Base-by-base conservation (phyloP, 2,329 filamentous ascomycete genomes). In the Botrytis sinoallii region DNA sequence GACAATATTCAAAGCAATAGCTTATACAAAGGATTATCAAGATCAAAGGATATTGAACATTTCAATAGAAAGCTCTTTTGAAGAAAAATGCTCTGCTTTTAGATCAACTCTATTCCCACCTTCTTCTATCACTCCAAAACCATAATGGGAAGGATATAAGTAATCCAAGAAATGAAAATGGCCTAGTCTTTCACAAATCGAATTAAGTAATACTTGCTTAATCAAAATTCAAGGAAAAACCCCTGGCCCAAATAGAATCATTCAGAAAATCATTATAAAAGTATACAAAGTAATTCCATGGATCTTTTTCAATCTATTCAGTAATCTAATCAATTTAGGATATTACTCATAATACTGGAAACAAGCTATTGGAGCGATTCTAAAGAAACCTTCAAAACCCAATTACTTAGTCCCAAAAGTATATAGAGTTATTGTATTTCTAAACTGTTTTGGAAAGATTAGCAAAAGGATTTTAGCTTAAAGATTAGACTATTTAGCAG, bases 401-500 rank as follows among this genome's bases (percentile, higher is more conserved):
- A 1, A 52, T 52, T 52, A 52, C 20, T 52, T 20, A 52, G 20
- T 1, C 32, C 32, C 16, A 63, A 63, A 63, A 63, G 60, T 14
- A 25, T 63, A 63, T 63, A 63, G 60, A 63, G 4, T 63, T 0
- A 63, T 63, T 40, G 1, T 18, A 35, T 25, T 63, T 38, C 32
- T 63, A 22, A 63, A 63, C 25, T 71, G 40, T 18, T 8, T 71
- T n/a, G 59, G 18, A 16, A 71, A 71, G 29, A 63, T 71, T 29
- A 71, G 35, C 20, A 14, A 71, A 48, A 52, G 57, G 4, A 71
- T 71, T 29, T n/a, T 71, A 71, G 69, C 38, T 63, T 5, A 72
- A 59, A 52, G 72, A 61, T 65, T 73, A 38, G 59, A 55, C 16
- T 73, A 73, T 46, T 59, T 73, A 69, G 65, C 57, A 16, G 42